phyloP scores from a whole-genome alignment of 2,329 filamentous ascomycete genomes.

The Teratosphaeria viscida region DNA sequence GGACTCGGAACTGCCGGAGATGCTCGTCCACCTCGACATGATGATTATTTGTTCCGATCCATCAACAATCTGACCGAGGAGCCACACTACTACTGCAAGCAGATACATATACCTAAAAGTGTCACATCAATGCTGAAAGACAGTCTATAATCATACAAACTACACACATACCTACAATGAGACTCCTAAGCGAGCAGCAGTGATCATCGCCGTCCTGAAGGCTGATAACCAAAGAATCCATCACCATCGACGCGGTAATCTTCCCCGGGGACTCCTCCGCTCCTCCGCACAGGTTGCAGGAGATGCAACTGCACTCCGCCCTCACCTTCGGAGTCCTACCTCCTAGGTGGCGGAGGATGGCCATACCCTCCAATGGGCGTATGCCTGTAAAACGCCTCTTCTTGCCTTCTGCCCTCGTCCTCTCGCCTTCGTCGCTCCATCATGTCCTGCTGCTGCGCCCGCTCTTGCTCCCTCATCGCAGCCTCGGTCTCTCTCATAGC shows the following conservation, averaged over 20 bases:
- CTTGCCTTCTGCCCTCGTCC: neutral
- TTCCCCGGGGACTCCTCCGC: neutral
- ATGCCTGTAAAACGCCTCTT: neutral
- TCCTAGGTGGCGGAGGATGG: conserved; percentile 4
- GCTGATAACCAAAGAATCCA: neutral
- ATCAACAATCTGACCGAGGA: too few species aligned
- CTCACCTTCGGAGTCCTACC: neutral
- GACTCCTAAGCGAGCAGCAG: neutral
- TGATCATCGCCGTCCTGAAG: neutral
- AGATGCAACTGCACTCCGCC: neutral
- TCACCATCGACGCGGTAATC: neutral
- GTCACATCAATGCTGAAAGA: neutral
- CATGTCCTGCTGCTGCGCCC: neutral
- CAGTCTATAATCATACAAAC: neutral
- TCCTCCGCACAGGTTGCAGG: neutral
- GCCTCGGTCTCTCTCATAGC: conserved; percentile 15
- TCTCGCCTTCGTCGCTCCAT: neutral
- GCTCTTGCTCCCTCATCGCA: conserved; percentile 10
- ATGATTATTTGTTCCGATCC: too few species aligned
- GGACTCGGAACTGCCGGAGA: neutral
- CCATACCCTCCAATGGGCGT: neutral
- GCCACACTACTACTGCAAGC: neutral
- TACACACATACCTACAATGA: neutral
- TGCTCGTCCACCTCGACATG: neutral
- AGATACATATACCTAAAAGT: neutral